These are phyloP conservation scores for Calonectria pteridis DNA, from an alignment of 2,329 filamentous ascomycete species.

Conservation along the genomic window DNA sequence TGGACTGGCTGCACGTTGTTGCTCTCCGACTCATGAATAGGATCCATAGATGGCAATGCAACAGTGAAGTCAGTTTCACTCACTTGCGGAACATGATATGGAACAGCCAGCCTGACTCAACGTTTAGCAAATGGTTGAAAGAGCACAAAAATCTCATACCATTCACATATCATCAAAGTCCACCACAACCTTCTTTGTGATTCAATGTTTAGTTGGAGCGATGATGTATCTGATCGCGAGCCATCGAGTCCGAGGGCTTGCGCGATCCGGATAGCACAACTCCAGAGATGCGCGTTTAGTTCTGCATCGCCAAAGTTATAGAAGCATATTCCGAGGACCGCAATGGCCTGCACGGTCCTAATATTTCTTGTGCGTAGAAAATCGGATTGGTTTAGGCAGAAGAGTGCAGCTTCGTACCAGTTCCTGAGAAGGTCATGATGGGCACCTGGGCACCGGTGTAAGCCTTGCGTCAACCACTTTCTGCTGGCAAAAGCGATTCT, in stretches of 20 bases:
- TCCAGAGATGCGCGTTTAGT: slow-evolving; percentile 13
- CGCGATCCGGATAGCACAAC: slow-evolving; percentile 16
- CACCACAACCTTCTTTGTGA: slow-evolving; percentile 29
- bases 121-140: neutral
- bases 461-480: too few species aligned
- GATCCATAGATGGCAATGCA: slow-evolving; percentile 4
- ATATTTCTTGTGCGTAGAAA: slow-evolving; percentile 15
- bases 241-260: slow-evolving; percentile 15
- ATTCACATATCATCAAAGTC: slow-evolving; percentile 30
- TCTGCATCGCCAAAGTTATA: slow-evolving; percentile 27
- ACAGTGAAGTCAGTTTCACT: slow-evolving; percentile 19
- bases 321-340: slow-evolving; percentile 23
- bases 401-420: slow-evolving; percentile 28
- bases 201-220: slow-evolving; percentile 8
- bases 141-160: neutral
- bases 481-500: neutral
- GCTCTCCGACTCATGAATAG: neutral
- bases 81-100: slow-evolving; percentile 17
- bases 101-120: slow-evolving; percentile 6
- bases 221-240: neutral
- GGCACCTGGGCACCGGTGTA: neutral
- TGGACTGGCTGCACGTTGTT: slow-evolving; percentile 15
- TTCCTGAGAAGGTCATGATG: slow-evolving; percentile 8
- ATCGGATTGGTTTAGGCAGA: slow-evolving; percentile 18
- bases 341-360: slow-evolving; percentile 23